A percentile compares a stretch with the other conserved stretches of the same genome.
Conservation (phyloP, 2,329 filamentous ascomycete species). For the Ophiobolus disseminans region DNA sequence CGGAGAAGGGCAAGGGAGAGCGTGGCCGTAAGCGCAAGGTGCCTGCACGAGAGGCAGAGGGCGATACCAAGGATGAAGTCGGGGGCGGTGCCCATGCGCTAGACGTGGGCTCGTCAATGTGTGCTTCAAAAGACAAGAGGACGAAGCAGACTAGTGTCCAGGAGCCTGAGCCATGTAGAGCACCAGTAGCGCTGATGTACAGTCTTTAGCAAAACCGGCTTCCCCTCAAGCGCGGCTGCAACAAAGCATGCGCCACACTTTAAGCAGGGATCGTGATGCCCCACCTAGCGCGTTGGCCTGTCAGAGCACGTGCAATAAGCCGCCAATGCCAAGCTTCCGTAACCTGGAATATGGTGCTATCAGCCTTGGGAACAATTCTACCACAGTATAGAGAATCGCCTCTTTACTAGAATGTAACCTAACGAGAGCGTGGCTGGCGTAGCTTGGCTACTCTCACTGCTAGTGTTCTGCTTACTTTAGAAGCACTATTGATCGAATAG, state of each 20-base stretch:
- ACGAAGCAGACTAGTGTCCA: not conserved
- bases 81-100: not conserved
- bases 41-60: too few species aligned
- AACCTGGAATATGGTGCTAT: not conserved
- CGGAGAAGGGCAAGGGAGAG: conserved; percentile 2
- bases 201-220: not conserved
- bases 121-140: not conserved
- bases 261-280: not conserved
- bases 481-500: too few species aligned
- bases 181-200: conserved; percentile 4
- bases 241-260: not conserved
- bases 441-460: too few species aligned
- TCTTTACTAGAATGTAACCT: too few species aligned
- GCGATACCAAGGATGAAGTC: too few species aligned
- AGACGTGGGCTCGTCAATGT: not conserved
- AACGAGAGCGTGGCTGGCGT: too few species aligned
- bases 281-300: not conserved
- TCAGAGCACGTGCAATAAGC: not conserved
- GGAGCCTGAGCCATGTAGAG: conserved; percentile 1
- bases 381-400: too few species aligned
- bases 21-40: conserved; percentile 12
- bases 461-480: too few species aligned
- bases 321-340: not conserved
- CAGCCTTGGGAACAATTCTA: not conserved
- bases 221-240: not conserved